phyloP scores from a whole-genome alignment of 306 rosid species.

The Erythrophleum fordii region DNA sequence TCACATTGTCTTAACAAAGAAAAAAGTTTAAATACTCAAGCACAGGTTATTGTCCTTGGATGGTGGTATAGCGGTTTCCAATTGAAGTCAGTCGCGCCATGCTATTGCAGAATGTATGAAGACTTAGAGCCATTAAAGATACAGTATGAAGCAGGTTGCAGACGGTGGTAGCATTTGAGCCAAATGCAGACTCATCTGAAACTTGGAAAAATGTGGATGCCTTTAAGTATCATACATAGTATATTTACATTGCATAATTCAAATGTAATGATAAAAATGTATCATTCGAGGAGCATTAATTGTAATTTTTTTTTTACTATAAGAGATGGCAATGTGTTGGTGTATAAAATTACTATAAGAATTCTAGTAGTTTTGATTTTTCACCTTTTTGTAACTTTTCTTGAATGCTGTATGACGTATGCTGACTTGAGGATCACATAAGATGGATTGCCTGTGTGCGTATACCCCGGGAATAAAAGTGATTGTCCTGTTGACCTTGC shows the following conservation, averaged over 20 bases:
- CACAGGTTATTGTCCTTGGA: constrained; percentile 10
- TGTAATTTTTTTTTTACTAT: neutral
- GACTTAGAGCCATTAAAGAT: constrained; percentile 18
- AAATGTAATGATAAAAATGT: neutral
- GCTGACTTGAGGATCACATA: neutral
- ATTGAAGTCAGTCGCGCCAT: constrained; percentile 27
- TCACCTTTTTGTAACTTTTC: neutral
- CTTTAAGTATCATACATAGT: constrained; percentile 23
- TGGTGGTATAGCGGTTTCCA: constrained; percentile 7
- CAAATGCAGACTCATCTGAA: constrained; percentile 33
- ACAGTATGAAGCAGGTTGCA: constrained; percentile 29
- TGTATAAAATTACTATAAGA: neutral
- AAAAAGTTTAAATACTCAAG: constrained; percentile 4
- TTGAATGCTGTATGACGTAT: neutral
- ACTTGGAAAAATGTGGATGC: constrained; percentile 1
- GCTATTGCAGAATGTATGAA: constrained; percentile 1
- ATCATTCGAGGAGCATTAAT: neutral
- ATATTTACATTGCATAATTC: constrained; percentile 18
- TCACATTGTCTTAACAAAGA: constrained; percentile 18
- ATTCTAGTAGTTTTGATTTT: neutral
- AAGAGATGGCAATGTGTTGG: neutral
- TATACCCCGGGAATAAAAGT: no score
- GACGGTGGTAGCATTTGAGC: constrained; percentile 33
- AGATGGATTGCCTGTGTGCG: no score
- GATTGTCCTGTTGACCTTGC: no score